Conservation (phyloP, 2,329 filamentous ascomycete species). For the Grosmannia huntii region DNA sequence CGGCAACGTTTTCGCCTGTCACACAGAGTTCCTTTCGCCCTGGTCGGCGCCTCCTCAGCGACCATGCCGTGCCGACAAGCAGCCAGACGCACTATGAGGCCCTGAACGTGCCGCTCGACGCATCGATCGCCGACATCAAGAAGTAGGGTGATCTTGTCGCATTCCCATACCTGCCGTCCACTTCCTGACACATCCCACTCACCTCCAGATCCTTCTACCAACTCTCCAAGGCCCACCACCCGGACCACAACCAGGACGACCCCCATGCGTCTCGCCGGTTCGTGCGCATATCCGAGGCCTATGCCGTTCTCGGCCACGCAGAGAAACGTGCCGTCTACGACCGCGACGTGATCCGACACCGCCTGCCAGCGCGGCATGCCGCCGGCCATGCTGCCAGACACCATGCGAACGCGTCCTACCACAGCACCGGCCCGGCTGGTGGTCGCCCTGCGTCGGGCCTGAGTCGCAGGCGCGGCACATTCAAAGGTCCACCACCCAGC, state of each 20-base stretch:
- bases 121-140: slow-evolving; percentile 69
- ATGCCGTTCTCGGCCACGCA: slow-evolving; percentile 59
- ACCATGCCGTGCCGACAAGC: slow-evolving; percentile 14
- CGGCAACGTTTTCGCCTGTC: not conserved
- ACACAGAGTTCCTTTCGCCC: slow-evolving; percentile 15
- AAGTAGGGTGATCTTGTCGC: too few species aligned
- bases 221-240: slow-evolving; percentile 85
- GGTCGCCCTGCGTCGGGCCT: slow-evolving; percentile 71
- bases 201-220: slow-evolving; percentile 62
- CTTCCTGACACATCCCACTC: not conserved
- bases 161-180: not conserved
- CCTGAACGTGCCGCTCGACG: slow-evolving; percentile 57
- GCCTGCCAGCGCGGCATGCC: slow-evolving; percentile 21
- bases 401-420: slow-evolving; percentile 34
- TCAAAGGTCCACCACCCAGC: slow-evolving; percentile 74
- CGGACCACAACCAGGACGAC: slow-evolving; percentile 74
- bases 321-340: slow-evolving; percentile 74
- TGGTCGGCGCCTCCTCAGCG: slow-evolving; percentile 14
- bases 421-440: slow-evolving; percentile 50
- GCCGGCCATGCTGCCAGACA: slow-evolving; percentile 12
- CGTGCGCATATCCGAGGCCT: slow-evolving; percentile 73
- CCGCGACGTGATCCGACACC: slow-evolving; percentile 42
- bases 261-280: slow-evolving; percentile 62
- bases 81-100: slow-evolving; percentile 68
- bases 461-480: slow-evolving; percentile 60